Percentiles rank a stretch among this genome's conserved stretches.
Conservation (phyloP, 179 eudicot species). For the Beta corolliflora region DNA sequence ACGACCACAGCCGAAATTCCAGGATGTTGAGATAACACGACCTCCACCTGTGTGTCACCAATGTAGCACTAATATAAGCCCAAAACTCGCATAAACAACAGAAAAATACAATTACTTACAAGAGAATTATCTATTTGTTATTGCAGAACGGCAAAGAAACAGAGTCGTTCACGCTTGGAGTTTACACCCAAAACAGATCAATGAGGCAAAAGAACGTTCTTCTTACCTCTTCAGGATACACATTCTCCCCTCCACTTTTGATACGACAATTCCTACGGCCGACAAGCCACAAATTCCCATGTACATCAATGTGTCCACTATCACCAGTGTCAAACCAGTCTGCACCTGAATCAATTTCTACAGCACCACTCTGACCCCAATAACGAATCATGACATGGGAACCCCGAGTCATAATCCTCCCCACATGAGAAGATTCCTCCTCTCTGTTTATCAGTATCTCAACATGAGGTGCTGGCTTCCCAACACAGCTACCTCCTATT, state of each 20-base stretch:
- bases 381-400: constrained; percentile 79
- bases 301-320: constrained; percentile 65
- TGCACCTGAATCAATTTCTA: constrained; percentile 29
- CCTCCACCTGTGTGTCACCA: constrained; percentile 59
- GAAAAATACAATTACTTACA: neutral
- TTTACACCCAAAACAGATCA: neutral
- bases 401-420: constrained; percentile 83
- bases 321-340: constrained; percentile 95
- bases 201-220: neutral
- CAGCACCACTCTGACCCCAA: constrained; percentile 52
- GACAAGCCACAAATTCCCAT: constrained; percentile 80
- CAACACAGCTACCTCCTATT: constrained; percentile 69
- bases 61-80: neutral
- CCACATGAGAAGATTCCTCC: constrained; percentile 49
- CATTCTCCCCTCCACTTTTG: constrained; percentile 94
- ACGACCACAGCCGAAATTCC: constrained; percentile 58
- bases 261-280: constrained; percentile 84
- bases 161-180: neutral
- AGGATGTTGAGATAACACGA: constrained; percentile 67
- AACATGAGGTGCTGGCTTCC: constrained; percentile 89
- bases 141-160: neutral
- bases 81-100: neutral
- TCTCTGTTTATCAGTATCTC: constrained; percentile 45
- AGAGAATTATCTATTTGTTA: neutral
- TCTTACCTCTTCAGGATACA: constrained; percentile 91